Percentiles rank a stretch among this genome's conserved stretches.
Evolutionary conservation across 139 green algal genomes (phyloP).

Genomic region (Chlorella sp.): DNA sequence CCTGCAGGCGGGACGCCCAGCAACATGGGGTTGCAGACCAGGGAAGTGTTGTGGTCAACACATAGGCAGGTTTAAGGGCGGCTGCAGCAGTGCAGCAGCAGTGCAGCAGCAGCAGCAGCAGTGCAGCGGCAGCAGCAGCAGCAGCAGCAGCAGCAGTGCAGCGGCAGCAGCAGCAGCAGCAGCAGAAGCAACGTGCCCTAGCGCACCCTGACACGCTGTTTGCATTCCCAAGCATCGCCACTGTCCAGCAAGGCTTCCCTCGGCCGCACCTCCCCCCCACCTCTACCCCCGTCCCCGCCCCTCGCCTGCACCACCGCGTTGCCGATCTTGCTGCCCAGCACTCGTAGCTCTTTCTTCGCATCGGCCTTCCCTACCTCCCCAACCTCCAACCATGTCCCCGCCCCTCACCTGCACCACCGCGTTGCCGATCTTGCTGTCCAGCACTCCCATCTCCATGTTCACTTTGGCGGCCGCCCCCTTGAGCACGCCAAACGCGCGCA

Average conservation of each 20-base stretch:
- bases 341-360: constrained; percentile 81
- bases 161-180: not conserved
- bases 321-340: constrained; percentile 69
- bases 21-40: too few relatives aligned
- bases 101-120: too few relatives aligned
- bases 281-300: not conserved
- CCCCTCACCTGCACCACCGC: constrained; percentile 64
- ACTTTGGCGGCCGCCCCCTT: constrained; percentile 90
- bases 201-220: too few relatives aligned
- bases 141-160: not conserved
- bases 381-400: too few relatives aligned
- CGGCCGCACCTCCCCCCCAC: too few relatives aligned
- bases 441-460: constrained; percentile 76
- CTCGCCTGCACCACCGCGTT: constrained; percentile 67
- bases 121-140: too few relatives aligned
- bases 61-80: too few relatives aligned
- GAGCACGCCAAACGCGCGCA: constrained; percentile 92
- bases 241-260: not conserved
- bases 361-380: too few relatives aligned
- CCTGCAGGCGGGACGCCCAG: too few relatives aligned
- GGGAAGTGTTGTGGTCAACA: too few relatives aligned
- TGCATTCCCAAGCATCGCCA: not conserved
- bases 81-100: too few relatives aligned
- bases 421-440: constrained; percentile 69
- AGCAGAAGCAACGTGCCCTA: not conserved